Base-by-base conservation (phyloP, 2,329 filamentous ascomycete species). In the Colletotrichum filicis region DNA sequence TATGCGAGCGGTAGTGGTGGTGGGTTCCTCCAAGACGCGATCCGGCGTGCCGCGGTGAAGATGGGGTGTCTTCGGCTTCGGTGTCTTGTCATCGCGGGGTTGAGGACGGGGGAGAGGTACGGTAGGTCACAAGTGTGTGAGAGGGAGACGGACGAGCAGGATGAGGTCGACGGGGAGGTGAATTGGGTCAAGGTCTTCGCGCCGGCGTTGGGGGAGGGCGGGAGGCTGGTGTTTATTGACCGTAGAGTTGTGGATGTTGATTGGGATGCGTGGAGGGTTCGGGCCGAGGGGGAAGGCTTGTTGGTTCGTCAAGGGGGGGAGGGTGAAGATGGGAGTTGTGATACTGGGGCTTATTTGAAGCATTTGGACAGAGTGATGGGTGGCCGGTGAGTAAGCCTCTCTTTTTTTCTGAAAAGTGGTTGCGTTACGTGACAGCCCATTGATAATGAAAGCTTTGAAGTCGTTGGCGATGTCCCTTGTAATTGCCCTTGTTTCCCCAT, bases 151-250 rank as follows among this genome's bases (percentile, higher is more conserved):
- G 71, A 68, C 12, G 71, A 71, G 5, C 32, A 35, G 32, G 26
- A 37, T 19, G 46, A 74, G 52, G 49, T 46, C 5, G 66, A 61
- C 6, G 61, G 59, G 46, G 46, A 22, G 26, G 26, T 74, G n/a
- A 74, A 74, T 26, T 74, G 74, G 71, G 62, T 71, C 60, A 66
- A 68, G 57, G 71, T 57, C 59, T 71, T 75, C 35, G 46, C 59
- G 24, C 66, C 67, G 58, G 71, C 71, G 8, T 30, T 75, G 22
- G 57, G 59, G 9, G 61, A 74, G 37, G 66, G 63, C 19, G 74
- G 74, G 5, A 32, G 30, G 28, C 4, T 75, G 42, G 24, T 75
- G 52, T 68, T 75, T 12, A 60, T 74, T 12, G 74, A 75, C 4
- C 57, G 55, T 35, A 61, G 71, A 9, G 49, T 71, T 2, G 5